These are phyloP conservation scores for Malassezia cuniculi DNA, from an alignment of 1,284 basidiomycete species.

Conservation along the genomic window DNA sequence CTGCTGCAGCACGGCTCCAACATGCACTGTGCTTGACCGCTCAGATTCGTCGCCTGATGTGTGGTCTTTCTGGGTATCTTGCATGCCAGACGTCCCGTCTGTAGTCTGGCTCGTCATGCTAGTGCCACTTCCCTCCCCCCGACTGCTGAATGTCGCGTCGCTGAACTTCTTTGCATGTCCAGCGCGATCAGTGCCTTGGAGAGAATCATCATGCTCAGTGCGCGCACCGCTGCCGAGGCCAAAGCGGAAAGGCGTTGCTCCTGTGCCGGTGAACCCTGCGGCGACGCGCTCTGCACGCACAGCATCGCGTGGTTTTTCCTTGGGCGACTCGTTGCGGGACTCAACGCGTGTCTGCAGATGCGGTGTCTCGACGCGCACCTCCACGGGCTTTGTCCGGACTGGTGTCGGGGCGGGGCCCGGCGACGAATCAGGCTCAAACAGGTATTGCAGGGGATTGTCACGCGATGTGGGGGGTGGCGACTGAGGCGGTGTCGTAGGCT, in stretches of 20 bases:
- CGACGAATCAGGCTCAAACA: conserved; percentile 30
- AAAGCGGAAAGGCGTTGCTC: conserved; percentile 37
- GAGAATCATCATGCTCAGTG: no score
- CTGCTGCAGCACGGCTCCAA: no score
- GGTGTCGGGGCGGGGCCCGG: background rate
- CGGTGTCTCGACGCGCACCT: no score
- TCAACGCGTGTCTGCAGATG: conserved; percentile 11
- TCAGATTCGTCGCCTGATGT: no score
- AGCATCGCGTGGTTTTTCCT: conserved; percentile 8
- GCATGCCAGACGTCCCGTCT: no score
- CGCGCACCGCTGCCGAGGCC: conserved; percentile 25
- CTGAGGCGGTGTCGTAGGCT: background rate
- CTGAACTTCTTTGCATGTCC: no score
- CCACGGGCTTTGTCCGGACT: background rate
- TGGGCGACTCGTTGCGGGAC: conserved; percentile 7
- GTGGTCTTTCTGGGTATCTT: no score
- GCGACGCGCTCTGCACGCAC: background rate
- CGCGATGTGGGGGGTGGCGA: conserved; percentile 3
- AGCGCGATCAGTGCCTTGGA: no score
- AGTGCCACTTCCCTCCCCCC: no score
- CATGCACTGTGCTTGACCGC: no score
- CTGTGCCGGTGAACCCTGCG: conserved; percentile 6
- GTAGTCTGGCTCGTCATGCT: no score
- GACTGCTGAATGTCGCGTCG: no score
- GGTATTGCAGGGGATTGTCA: conserved; percentile 25